These are phyloP conservation scores for Botryosphaeria agaves DNA, from an alignment of 2,329 filamentous ascomycete genomes.

Conservation along the genomic window DNA sequence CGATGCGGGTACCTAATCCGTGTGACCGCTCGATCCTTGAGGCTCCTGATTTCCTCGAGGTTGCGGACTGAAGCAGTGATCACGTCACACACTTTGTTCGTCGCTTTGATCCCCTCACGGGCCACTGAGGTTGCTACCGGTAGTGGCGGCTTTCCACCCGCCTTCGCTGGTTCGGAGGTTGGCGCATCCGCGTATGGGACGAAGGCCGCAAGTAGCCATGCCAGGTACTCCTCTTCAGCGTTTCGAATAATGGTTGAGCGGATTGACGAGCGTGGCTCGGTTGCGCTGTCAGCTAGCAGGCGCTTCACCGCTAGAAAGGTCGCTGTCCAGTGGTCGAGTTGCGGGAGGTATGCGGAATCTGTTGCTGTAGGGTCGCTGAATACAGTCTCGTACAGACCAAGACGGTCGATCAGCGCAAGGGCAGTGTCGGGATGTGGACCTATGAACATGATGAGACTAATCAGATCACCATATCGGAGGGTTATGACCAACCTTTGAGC, in stretches of 20 bases:
- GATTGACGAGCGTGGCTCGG: conserved; percentile 11
- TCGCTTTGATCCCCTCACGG: conserved; percentile 61
- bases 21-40: conserved; percentile 37
- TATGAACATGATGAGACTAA: conserved; percentile 7
- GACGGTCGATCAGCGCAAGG: conserved; percentile 45
- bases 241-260: conserved; percentile 36
- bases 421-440: conserved; percentile 43
- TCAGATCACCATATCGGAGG: neutral
- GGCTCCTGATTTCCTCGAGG: conserved; percentile 40
- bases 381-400: conserved; percentile 53
- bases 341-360: conserved; percentile 35
- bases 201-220: conserved; percentile 62
- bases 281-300: conserved; percentile 5
- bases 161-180: conserved; percentile 17
- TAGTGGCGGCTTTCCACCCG: conserved; percentile 33
- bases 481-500: conserved; percentile 55
- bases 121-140: conserved; percentile 47
- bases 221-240: conserved; percentile 48
- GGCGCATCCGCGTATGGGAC: conserved; percentile 50
- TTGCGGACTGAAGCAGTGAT: conserved; percentile 48
- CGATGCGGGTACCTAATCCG: conserved; percentile 27
- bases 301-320: conserved; percentile 39
- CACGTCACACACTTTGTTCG: conserved; percentile 57
- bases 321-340: conserved; percentile 41
- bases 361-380: conserved; percentile 50